Base-by-base conservation (phyloP, 2,329 filamentous ascomycete genomes). In the Ophiocordyceps robertsii region DNA sequence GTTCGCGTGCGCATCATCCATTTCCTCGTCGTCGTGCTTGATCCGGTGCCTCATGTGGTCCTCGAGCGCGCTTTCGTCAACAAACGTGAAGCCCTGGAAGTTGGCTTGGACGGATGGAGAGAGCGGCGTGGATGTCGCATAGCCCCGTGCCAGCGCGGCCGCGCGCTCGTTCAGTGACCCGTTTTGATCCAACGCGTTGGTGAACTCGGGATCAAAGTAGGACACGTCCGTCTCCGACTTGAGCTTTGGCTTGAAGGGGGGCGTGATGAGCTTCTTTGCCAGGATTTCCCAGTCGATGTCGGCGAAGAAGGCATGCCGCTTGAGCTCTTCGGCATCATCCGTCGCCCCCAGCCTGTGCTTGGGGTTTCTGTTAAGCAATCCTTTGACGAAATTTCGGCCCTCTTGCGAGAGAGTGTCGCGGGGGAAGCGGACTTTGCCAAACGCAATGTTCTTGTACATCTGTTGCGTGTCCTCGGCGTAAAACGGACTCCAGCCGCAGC, bases 401-500 rank as follows among this genome's bases (percentile, higher is more conserved):
- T 98, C 92, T 35, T 88, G 83, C 47, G 88, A 95, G 29, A 98
- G 69, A 1, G 92, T 94, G 61, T 98, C 92, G 50, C 89, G 78
- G 8, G 92, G 92, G 62, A 98, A 98, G 47, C 92, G 77, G 44
- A 98, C 92, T 61, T 98, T 98, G 59, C 92, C 92, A 57, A 98
- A 98, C 0, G 92, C 92, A 59, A 98, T 98, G 67, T 98, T 98
- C 72, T 98, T 98, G 71, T 98, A 98, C 92, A 98, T 98, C 62
- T 98, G 92, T 64, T 98, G 92, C 0, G 92, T 98, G 58, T 98
- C 92, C 57, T 98, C 92, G 44, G 92, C 92, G 54, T 96, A 98
- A 66, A 98, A 98, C 0, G 92, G 92, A 55, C 88, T 95, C 92
- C 92, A 98, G 30, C 92, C 92, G 55, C 92, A 98, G 68, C 92